Conservation (phyloP, 192 early-diverging fungal species). For the Coemansia sp. region DNA sequence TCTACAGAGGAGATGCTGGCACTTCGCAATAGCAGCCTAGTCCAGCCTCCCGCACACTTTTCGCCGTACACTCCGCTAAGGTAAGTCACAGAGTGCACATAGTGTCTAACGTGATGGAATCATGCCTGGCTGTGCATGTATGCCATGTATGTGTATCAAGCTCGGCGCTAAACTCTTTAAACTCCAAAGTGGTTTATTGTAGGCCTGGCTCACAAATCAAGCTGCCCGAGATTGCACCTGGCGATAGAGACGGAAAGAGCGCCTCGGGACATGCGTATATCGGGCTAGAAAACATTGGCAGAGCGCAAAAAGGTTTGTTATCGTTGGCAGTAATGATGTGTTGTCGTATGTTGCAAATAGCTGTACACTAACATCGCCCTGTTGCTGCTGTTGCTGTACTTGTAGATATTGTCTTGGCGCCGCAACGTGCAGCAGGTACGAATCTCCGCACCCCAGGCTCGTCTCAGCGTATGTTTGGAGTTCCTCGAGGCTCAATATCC, state of each 20-base stretch:
- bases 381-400: not conserved
- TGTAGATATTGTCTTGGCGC: conserved; percentile 12
- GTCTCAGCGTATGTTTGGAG: conserved; percentile 17
- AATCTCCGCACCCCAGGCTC: not conserved
- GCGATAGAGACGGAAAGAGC: conserved; percentile 8
- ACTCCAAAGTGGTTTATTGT: conserved; percentile 3
- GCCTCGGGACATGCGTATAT: conserved; percentile 16
- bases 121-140: not conserved
- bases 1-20: conserved; percentile 39
- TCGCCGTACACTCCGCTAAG: conserved; percentile 41
- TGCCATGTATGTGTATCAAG: not conserved
- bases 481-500: not conserved
- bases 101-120: not conserved
- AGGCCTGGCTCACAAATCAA: conserved; percentile 44
- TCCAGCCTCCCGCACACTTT: conserved; percentile 28
- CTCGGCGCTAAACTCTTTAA: not conserved
- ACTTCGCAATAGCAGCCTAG: conserved; percentile 35
- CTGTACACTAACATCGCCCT: not conserved
- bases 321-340: not conserved
- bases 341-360: not conserved
- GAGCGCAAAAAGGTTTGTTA: conserved; percentile 19
- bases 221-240: conserved; percentile 20
- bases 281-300: conserved; percentile 29
- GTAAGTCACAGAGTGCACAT: conserved; percentile 23
- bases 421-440: conserved; percentile 6